Percentiles rank a stretch among this genome's conserved stretches.
phyloP scores from a whole-genome alignment of 1,139 yeast genomes.

The Lodderomyces orthopsilosis region DNA sequence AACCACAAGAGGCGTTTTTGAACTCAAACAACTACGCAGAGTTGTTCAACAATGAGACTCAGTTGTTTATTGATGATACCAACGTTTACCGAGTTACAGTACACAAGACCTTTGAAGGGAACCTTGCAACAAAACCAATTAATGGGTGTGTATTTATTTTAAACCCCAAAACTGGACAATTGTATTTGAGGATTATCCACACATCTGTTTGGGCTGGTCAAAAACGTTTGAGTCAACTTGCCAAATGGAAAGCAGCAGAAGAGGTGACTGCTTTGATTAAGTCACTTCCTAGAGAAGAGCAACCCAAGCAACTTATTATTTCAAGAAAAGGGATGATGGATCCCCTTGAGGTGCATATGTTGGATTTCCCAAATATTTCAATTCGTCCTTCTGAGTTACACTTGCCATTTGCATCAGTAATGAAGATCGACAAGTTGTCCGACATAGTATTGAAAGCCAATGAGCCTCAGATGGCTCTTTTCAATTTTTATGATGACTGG shows the following conservation, averaged over 20 bases:
- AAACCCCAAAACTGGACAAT: slow-evolving; percentile 87
- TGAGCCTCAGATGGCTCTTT: slow-evolving; percentile 89
- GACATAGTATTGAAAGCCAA: slow-evolving; percentile 81
- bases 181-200: slow-evolving; percentile 85
- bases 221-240: slow-evolving; percentile 86
- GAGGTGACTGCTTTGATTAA: slow-evolving; percentile 91
- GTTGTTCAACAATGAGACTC: slow-evolving; percentile 77
- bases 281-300: slow-evolving; percentile 89
- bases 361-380: slow-evolving; percentile 91
- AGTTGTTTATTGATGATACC: slow-evolving; percentile 85
- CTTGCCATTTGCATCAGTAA: slow-evolving; percentile 84
- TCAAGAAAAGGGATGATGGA: slow-evolving; percentile 90
- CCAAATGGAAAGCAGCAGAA: slow-evolving; percentile 98
- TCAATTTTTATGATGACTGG: slow-evolving; percentile 96
- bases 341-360: slow-evolving; percentile 95
- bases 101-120: slow-evolving; percentile 91
- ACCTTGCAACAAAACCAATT: slow-evolving; percentile 85
- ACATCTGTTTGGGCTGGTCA: slow-evolving; percentile 98
- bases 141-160: slow-evolving; percentile 91
- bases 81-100: slow-evolving; percentile 93
- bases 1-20: slow-evolving; percentile 88
- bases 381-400: slow-evolving; percentile 87
- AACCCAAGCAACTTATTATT: slow-evolving; percentile 87
- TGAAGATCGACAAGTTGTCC: slow-evolving; percentile 77
- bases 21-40: slow-evolving; percentile 90